Evolutionary conservation across 1,139 yeast genomes (phyloP).

Genomic region (Pichia sp.): DNA sequence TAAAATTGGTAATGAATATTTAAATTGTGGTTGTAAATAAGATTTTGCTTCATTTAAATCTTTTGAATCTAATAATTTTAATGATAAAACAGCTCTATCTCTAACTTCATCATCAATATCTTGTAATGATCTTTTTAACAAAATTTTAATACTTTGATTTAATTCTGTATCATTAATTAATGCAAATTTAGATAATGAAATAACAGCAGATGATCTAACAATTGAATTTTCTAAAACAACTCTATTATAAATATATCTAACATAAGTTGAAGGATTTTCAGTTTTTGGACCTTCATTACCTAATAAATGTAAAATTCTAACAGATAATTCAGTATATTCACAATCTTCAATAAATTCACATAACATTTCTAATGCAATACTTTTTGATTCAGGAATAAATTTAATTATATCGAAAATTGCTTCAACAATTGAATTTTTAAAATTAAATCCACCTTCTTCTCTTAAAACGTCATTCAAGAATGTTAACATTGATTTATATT

Average conservation of each 20-base stretch:
- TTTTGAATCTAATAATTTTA: conserved; percentile 50
- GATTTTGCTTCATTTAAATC: conserved; percentile 41
- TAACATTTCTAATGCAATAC: conserved; percentile 74
- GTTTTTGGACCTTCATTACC: conserved; percentile 95
- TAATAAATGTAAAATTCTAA: conserved; percentile 79
- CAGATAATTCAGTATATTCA: conserved; percentile 89
- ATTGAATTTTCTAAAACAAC: conserved; percentile 93
- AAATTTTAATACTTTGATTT: conserved; percentile 61
- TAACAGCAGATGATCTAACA: conserved; percentile 92
- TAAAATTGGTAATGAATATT: conserved; percentile 67
- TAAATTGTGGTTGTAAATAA: conserved; percentile 60
- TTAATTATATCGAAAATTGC: conserved; percentile 87
- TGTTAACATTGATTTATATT: conserved; percentile 73
- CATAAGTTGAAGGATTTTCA: conserved; percentile 79
- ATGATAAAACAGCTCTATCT: conserved; percentile 88
- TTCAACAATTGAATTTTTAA: conserved; percentile 84
- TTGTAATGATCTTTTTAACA: conserved; percentile 75
- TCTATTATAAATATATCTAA: conserved; percentile 93
- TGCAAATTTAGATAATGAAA: conserved; percentile 88
- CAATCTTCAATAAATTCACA: conserved; percentile 98
- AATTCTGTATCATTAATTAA: conserved; percentile 65
- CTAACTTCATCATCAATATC: conserved; percentile 97
- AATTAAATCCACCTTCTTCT: conserved; percentile 80
- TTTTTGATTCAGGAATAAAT: conserved; percentile 82
- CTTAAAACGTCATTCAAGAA: conserved; percentile 82